These are phyloP conservation scores for Aphanomyces stellatus DNA, from an alignment of 352 stramenopile genomes.

Conservation along the genomic window DNA sequence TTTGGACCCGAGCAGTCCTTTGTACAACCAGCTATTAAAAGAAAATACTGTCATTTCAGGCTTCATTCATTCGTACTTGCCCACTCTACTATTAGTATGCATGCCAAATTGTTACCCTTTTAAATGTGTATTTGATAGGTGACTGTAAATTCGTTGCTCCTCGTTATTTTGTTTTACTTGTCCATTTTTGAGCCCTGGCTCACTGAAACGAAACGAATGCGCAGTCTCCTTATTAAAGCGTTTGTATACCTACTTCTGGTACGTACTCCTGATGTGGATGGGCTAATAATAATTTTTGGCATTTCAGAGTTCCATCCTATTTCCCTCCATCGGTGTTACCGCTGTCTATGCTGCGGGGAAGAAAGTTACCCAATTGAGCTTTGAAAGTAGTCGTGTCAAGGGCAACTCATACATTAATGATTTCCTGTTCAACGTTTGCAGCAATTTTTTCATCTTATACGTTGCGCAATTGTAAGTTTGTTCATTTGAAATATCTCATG, in stretches of 20 bases:
- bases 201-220: slow-evolving; percentile 51
- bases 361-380: neutral
- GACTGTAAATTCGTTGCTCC: slow-evolving; percentile 56
- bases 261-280: slow-evolving; percentile 17
- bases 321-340: slow-evolving; percentile 67
- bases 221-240: slow-evolving; percentile 61
- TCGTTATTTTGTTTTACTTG: slow-evolving; percentile 60
- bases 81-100: slow-evolving; percentile 55
- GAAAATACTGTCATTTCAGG: slow-evolving; percentile 43
- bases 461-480: slow-evolving; percentile 35
- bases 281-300: neutral
- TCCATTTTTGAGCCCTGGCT: slow-evolving; percentile 55
- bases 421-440: slow-evolving; percentile 74
- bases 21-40: slow-evolving; percentile 42
- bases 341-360: slow-evolving; percentile 49
- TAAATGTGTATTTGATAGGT: slow-evolving; percentile 30
- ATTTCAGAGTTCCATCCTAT: slow-evolving; percentile 57
- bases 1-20: slow-evolving; percentile 44
- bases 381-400: neutral
- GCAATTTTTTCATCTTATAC: slow-evolving; percentile 80
- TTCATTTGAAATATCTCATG: neutral
- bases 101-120: neutral
- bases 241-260: slow-evolving; percentile 71
- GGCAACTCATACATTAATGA: slow-evolving; percentile 50
- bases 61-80: slow-evolving; percentile 55